A percentile compares a stretch with the other conserved stretches of the same genome.
Conservation (phyloP, 306 rosid genomes). For the Carpinus fangiana region DNA sequence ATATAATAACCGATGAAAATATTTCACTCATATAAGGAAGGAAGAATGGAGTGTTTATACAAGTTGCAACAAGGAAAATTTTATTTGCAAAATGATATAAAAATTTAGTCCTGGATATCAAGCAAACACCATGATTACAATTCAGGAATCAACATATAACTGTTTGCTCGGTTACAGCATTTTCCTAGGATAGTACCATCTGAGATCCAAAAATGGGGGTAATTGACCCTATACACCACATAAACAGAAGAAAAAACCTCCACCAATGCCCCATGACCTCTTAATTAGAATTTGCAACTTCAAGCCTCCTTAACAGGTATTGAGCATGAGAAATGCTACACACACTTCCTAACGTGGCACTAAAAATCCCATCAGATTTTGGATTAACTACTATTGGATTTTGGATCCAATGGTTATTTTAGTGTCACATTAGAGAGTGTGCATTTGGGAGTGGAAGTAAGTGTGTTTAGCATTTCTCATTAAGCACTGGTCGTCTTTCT, state of each 20-base stretch:
- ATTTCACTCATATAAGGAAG: neutral
- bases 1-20: conserved; percentile 6
- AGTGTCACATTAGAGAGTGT: no score
- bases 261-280: neutral
- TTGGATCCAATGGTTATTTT: no score
- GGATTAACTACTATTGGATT: no score
- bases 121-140: neutral
- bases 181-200: neutral
- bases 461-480: no score
- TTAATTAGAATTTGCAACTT: neutral
- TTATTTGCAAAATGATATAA: neutral
- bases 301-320: neutral
- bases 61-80: neutral
- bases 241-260: neutral
- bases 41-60: neutral
- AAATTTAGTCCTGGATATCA: neutral
- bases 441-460: no score
- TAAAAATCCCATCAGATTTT: no score
- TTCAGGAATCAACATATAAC: neutral
- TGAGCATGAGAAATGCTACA: neutral
- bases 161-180: neutral
- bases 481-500: neutral
- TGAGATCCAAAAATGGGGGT: neutral
- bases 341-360: no score
- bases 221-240: neutral